Evolutionary conservation across 805 yeast species (phyloP), one percentile per base, ranked within the genome.

Genomic region (Candida yuanshanica): DNA sequence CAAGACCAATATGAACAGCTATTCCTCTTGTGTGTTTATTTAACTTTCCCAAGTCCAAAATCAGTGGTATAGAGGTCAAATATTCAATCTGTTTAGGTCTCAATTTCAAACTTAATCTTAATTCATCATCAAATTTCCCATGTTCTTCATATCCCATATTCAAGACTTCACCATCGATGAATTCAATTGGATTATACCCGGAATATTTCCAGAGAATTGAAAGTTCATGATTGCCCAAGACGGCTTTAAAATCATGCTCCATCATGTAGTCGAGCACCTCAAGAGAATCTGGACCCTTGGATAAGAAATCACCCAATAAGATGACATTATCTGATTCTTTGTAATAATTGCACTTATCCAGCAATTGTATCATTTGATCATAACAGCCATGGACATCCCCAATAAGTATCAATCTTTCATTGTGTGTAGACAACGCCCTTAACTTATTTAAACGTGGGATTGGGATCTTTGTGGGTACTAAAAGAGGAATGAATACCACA

Each of bases 381-480:
- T 69, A 77, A 50, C 81, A 79, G 2, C 96, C 97, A 63, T 90
- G 98, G 18, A 90, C 77, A 59, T 90, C 98, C 4, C 98, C 97
- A 20, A 90, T 69, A 36, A 88, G 56, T 4, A 91, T 69, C 13
- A 84, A 55, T 45, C 95, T 67, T 12, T 37, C 43, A 21, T 38
- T 38, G 2, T 16, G 22, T 17, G 13, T 34, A 11, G 8, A 8
- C 18, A 27, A 14, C 4, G n/a, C 11, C 16, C 10, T 16, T 14
- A 27, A 18, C 10, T 27, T 27, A 11, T 27, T 10, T 27, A 27
- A 27, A n/a, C 17, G 18, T 27, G 31, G 31, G 31, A 27, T 27
- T 6, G 31, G 31, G 10, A 27, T 27, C 31, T 27, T 27, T n/a
- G 17, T 14, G 4, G 31, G 31, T 5, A 27, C 17, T 8, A 27